A percentile compares a stretch with the other conserved stretches of the same genome.
Conservation (phyloP, 306 rosid genomes). For the Lagenaria siceraria region DNA sequence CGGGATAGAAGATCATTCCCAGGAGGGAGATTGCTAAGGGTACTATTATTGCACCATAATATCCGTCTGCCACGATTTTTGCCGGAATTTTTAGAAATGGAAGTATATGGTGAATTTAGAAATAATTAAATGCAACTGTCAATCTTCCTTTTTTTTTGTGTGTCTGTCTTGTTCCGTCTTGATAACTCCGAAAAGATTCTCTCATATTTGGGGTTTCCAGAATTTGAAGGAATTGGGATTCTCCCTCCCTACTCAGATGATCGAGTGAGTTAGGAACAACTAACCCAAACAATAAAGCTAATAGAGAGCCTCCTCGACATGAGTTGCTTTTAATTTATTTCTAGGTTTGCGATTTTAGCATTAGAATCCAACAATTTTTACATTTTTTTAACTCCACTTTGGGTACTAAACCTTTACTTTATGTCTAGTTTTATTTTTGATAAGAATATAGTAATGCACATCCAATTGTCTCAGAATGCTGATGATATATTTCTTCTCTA, state of each 20-base stretch:
- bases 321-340: background rate
- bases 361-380: background rate
- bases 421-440: background rate
- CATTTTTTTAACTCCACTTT: background rate
- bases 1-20: no score
- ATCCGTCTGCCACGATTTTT: background rate
- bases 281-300: no score
- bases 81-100: background rate
- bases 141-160: background rate
- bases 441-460: background rate
- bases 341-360: background rate
- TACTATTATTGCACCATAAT: background rate
- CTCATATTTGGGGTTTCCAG: background rate
- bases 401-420: background rate
- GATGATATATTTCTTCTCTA: constrained; percentile 7
- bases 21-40: background rate
- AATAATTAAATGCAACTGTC: background rate
- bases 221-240: background rate
- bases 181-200: background rate
- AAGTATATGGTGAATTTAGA: background rate
- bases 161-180: background rate
- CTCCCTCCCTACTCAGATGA: no score
- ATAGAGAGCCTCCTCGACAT: no score
- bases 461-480: background rate
- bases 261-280: no score